These are phyloP conservation scores for Aspergillus eucalypticola DNA, from an alignment of 2,329 filamentous ascomycete genomes.

Conservation along the genomic window DNA sequence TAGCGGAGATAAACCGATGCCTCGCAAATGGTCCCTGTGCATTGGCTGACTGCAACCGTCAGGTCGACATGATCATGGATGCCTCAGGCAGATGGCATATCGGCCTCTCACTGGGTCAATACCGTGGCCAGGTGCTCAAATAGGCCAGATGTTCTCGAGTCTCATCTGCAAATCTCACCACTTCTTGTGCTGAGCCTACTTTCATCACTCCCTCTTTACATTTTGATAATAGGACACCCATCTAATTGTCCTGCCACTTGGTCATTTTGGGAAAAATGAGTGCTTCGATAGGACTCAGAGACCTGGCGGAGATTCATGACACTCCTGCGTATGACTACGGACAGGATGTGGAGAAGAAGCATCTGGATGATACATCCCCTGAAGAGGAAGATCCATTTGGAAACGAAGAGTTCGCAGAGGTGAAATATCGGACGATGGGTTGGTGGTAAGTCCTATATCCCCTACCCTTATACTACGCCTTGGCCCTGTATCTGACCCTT, in stretches of 20 bases:
- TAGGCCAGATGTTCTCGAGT: background rate
- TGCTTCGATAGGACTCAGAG: background rate
- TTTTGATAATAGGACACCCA: background rate
- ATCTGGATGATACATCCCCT: slow-evolving; percentile 3
- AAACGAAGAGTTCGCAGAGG: slow-evolving; percentile 40
- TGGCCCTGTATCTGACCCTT: slow-evolving; percentile 5
- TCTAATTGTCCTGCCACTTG: background rate
- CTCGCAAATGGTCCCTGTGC: background rate
- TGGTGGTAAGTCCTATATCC: slow-evolving; percentile 37
- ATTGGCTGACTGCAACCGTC: background rate
- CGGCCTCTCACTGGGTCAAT: background rate
- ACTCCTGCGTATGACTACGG: slow-evolving; percentile 1
- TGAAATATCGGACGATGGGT: slow-evolving; percentile 54
- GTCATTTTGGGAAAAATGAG: background rate
- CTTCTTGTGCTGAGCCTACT: background rate
- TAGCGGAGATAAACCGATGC: background rate
- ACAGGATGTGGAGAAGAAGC: slow-evolving; percentile 17
- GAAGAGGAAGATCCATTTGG: slow-evolving; percentile 37
- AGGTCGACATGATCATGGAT: background rate
- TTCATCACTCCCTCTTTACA: background rate
- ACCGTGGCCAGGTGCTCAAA: background rate
- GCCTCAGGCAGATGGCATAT: background rate
- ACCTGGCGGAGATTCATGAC: background rate
- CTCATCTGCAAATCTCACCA: background rate
- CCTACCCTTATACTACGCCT: background rate